Evolutionary conservation across 306 rosid genomes (phyloP), one percentile per base, ranked within the genome.

Genomic region (Calophaca sinica): DNA sequence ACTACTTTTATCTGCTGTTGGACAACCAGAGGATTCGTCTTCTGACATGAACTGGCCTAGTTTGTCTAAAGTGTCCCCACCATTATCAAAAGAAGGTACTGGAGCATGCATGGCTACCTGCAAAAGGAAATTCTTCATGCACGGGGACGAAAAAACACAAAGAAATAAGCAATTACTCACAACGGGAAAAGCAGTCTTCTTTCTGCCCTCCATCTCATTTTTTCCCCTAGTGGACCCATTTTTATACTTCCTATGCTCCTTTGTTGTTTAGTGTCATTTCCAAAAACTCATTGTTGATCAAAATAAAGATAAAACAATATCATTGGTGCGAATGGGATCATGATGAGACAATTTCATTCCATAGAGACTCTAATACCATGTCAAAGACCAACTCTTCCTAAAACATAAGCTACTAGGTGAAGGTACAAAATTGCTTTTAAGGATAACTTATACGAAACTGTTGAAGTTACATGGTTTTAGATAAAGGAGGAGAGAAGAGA

Each of bases 71-170:
- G 20, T 72, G 80, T 77, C 79, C 70, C 83, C 85, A 70, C 63
- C 81, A 65, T 76, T 74, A 80, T 73, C 84, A 84, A 82, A 48
- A 62, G 77, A 74, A 68, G 85, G 83, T 63, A 70, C 77, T 29
- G 70, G 61, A 65, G 75, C 84, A 78, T 74, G 82, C 41, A 68
- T 79, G 65, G 78, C 81, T 36, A 83, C 91, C 99, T 94, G 85
- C 55, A 80, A 77, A 84, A 62, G 68, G 15, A 75, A 75, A 83
- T 60, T 38, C 59, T 42, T 41, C 6, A 55, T 11, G 48, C 42
- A 73, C 61, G 62, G 72, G 77, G 48, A 68, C 61, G 7, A 38
- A 80, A 39, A 51, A 46, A 42, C 1, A 72, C 1, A 72, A 38
- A 79, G 36, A 74, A 72, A 51, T 59, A 60, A 59, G 54, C 15